Percentiles rank a stretch among this genome's conserved stretches.
These are phyloP conservation scores for Pseudocercospora fijiensis DNA, from an alignment of 2,329 filamentous ascomycete species.

Conservation along the genomic window DNA sequence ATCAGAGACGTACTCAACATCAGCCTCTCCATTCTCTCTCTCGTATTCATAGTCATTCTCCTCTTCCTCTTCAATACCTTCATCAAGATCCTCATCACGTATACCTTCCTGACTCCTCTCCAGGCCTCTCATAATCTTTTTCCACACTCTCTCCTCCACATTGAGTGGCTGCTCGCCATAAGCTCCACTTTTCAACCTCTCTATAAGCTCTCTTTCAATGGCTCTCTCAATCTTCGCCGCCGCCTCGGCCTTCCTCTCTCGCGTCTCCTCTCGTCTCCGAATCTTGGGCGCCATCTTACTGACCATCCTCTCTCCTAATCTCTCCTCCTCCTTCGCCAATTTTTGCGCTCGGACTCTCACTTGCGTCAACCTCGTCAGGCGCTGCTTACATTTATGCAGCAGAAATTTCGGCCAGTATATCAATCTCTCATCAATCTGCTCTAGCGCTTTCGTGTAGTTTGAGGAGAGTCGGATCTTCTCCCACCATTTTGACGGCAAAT, in stretches of 20 bases:
- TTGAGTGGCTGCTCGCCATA: slow-evolving; percentile 95
- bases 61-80: slow-evolving; percentile 77
- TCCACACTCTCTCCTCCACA: slow-evolving; percentile 93
- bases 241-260: slow-evolving; percentile 52
- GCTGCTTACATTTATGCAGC: slow-evolving; percentile 93
- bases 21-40: slow-evolving; percentile 59
- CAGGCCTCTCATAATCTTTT: slow-evolving; percentile 88
- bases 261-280: slow-evolving; percentile 49
- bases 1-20: slow-evolving; percentile 92
- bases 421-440: slow-evolving; percentile 79
- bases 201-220: slow-evolving; percentile 92
- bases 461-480: slow-evolving; percentile 84
- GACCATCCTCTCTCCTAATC: slow-evolving; percentile 83
- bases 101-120: slow-evolving; percentile 82
- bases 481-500: slow-evolving; percentile 90
- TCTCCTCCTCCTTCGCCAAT: slow-evolving; percentile 83
- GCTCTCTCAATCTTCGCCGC: slow-evolving; percentile 88
- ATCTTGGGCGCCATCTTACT: slow-evolving; percentile 91
- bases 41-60: slow-evolving; percentile 64
- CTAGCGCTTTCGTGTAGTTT: slow-evolving; percentile 87
- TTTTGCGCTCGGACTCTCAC: slow-evolving; percentile 76
- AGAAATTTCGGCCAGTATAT: slow-evolving; percentile 96
- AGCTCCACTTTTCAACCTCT: slow-evolving; percentile 83
- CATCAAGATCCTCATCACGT: slow-evolving; percentile 83
- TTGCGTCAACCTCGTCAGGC: slow-evolving; percentile 86